These are phyloP conservation scores for Phoma sp. DNA, from an alignment of 2,329 filamentous ascomycete species.

Conservation along the genomic window DNA sequence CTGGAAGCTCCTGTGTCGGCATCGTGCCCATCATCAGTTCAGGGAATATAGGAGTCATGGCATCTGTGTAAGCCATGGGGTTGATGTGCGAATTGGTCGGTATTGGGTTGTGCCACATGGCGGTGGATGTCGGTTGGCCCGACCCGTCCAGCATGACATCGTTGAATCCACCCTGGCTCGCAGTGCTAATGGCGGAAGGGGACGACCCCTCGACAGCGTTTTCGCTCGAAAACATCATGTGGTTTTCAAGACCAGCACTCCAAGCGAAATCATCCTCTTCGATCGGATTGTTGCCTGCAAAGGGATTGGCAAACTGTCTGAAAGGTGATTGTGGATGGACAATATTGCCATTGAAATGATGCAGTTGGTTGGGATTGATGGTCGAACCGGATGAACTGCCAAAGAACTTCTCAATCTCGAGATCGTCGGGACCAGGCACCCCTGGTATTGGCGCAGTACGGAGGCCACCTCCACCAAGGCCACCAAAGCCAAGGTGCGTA, in stretches of 20 bases:
- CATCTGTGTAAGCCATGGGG: slow-evolving; percentile 72
- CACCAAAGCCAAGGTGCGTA: slow-evolving; percentile 76
- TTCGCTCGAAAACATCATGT: slow-evolving; percentile 67
- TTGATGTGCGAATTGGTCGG: slow-evolving; percentile 72
- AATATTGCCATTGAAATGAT: slow-evolving; percentile 84
- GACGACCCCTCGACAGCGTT: slow-evolving; percentile 90
- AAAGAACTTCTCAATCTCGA: slow-evolving; percentile 75
- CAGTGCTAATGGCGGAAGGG: slow-evolving; percentile 92
- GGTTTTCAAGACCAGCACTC: slow-evolving; percentile 80
- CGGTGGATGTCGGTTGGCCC: slow-evolving; percentile 45
- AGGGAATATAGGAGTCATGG: slow-evolving; percentile 75
- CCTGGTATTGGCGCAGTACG: slow-evolving; percentile 74
- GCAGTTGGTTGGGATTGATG: slow-evolving; percentile 72
- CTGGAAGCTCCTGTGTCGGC: slow-evolving; percentile 76
- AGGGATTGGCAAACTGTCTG: slow-evolving; percentile 54
- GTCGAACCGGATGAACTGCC: slow-evolving; percentile 62
- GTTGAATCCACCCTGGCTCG: slow-evolving; percentile 88
- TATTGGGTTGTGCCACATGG: slow-evolving; percentile 54
- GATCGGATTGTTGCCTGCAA: slow-evolving; percentile 65
- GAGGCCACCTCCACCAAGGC: slow-evolving; percentile 67
- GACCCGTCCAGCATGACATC: slow-evolving; percentile 87
- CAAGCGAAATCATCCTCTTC: slow-evolving; percentile 83
- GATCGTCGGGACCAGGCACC: slow-evolving; percentile 61
- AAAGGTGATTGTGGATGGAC: slow-evolving; percentile 62
- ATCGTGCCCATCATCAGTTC: slow-evolving; percentile 71